Percentiles rank a stretch among this genome's conserved stretches.
These are phyloP conservation scores for Aethionema arabicum DNA, from an alignment of 345 rosid species.

Conservation along the genomic window DNA sequence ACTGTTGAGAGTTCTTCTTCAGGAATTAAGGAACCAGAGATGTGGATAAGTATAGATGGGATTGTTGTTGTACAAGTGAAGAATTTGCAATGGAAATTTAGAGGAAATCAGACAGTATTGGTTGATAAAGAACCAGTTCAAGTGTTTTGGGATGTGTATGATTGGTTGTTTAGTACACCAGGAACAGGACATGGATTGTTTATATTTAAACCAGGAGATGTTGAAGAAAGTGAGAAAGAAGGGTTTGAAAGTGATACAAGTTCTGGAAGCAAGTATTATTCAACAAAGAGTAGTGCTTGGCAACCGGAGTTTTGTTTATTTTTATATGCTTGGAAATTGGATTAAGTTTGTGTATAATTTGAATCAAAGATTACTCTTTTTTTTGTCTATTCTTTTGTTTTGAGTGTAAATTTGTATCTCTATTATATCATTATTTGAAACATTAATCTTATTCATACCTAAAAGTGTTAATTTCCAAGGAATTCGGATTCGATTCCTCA, in stretches of 20 bases:
- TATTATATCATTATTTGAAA: too few species aligned
- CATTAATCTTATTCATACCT: too few species aligned
- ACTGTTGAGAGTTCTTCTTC: conserved; percentile 63
- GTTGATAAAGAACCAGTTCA: conserved; percentile 73
- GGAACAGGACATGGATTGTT: conserved; percentile 75
- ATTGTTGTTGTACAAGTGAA: conserved; percentile 59
- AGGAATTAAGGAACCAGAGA: conserved; percentile 63
- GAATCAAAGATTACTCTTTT: too few species aligned
- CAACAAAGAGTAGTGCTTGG: conserved; percentile 32
- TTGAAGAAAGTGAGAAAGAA: conserved; percentile 48
- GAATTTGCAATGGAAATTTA: conserved; percentile 91
- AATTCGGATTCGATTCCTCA: too few species aligned
- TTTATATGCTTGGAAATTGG: conserved; percentile 43
- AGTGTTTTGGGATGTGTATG: conserved; percentile 92
- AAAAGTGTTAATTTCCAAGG: too few species aligned
- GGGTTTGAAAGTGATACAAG: conserved; percentile 48
- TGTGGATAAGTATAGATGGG: conserved; percentile 94
- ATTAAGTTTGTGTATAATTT: conserved; percentile 2
- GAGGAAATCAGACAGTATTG: conserved; percentile 82
- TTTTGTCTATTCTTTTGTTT: too few species aligned
- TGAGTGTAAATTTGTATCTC: too few species aligned
- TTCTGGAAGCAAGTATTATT: conserved; percentile 48
- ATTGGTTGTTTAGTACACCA: conserved; percentile 70
- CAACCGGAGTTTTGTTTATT: conserved; percentile 68
- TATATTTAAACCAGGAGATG: conserved; percentile 72